These are phyloP conservation scores for Candolleomyces efflorescens DNA, from an alignment of 768 basidiomycete species.

Conservation along the genomic window DNA sequence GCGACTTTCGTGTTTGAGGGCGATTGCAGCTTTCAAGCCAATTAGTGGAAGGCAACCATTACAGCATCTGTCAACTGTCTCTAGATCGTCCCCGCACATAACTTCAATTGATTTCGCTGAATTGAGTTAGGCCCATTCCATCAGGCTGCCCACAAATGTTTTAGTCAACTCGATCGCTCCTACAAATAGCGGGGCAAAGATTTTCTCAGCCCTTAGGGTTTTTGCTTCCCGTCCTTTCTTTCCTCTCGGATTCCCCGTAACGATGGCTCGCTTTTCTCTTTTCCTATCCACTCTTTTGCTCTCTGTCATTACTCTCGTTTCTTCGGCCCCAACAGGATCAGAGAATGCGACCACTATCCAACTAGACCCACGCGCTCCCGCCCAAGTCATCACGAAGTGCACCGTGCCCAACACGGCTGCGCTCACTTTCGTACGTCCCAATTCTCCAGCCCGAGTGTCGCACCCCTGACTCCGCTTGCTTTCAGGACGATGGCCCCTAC, in stretches of 20 bases:
- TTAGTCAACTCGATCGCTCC: no score
- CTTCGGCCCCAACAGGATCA: background rate
- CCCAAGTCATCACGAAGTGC: conserved; percentile 31
- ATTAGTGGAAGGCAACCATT: no score
- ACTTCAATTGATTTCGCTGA: no score
- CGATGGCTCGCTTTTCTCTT: background rate
- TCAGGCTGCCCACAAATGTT: no score
- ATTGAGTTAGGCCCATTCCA: no score
- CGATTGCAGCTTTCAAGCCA: no score
- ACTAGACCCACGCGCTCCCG: conserved; percentile 10
- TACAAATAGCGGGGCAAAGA: no score
- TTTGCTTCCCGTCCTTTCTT: no score
- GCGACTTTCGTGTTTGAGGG: no score
- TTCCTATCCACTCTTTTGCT: background rate
- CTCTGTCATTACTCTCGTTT: background rate
- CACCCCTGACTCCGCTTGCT: background rate
- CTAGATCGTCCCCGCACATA: no score
- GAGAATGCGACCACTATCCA: background rate
- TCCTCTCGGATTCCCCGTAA: background rate
- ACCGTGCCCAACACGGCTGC: conserved; percentile 34
- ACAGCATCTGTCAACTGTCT: no score
- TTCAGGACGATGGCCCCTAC: conserved; percentile 41
- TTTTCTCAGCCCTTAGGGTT: no score
- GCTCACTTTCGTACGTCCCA: conserved; percentile 32
- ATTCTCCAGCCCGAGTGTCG: background rate